phyloP scores from a whole-genome alignment of 768 basidiomycete genomes.

The Hericium coralloides region DNA sequence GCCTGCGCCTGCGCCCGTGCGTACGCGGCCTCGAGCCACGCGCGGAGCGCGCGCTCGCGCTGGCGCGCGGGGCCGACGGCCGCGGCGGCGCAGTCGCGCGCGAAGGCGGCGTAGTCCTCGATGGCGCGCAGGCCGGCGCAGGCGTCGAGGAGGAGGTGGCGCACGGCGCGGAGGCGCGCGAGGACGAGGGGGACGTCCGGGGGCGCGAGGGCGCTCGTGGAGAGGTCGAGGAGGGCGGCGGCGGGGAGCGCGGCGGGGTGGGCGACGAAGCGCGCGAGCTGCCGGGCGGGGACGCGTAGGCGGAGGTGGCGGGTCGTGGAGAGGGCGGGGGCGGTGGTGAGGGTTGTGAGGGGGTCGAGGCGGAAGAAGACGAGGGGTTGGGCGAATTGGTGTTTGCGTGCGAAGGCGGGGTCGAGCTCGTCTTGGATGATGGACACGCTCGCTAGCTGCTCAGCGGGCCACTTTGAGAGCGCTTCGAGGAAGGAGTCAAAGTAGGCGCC shows the following conservation, averaged over 20 bases:
- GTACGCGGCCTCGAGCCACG: neutral
- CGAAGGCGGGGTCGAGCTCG: conserved; percentile 35
- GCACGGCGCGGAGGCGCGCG: conserved; percentile 38
- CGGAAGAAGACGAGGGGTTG: conserved; percentile 86
- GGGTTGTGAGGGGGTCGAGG: conserved; percentile 44
- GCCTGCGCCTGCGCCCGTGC: neutral
- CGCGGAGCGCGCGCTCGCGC: conserved; percentile 29
- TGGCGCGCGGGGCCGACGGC: conserved; percentile 56
- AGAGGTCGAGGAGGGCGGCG: conserved; percentile 64
- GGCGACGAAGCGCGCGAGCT: conserved; percentile 35
- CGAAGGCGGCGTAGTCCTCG: conserved; percentile 51
- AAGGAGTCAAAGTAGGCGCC: conserved; percentile 81
- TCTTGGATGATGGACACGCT: conserved; percentile 62
- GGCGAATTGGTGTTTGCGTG: conserved; percentile 41
- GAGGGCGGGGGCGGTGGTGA: conserved; percentile 38
- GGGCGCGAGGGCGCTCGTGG: conserved; percentile 52
- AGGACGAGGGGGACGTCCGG: conserved; percentile 47
- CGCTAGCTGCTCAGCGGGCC: conserved; percentile 40
- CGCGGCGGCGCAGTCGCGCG: conserved; percentile 49
- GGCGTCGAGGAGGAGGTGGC: conserved; percentile 64
- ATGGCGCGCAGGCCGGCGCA: conserved; percentile 46
- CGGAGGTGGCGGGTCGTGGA: conserved; percentile 44
- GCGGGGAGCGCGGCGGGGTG: conserved; percentile 29
- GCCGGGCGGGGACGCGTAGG: conserved; percentile 65
- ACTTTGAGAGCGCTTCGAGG: conserved; percentile 50